phyloP scores from a whole-genome alignment of 78 protist species.

The Guillardia theta region DNA sequence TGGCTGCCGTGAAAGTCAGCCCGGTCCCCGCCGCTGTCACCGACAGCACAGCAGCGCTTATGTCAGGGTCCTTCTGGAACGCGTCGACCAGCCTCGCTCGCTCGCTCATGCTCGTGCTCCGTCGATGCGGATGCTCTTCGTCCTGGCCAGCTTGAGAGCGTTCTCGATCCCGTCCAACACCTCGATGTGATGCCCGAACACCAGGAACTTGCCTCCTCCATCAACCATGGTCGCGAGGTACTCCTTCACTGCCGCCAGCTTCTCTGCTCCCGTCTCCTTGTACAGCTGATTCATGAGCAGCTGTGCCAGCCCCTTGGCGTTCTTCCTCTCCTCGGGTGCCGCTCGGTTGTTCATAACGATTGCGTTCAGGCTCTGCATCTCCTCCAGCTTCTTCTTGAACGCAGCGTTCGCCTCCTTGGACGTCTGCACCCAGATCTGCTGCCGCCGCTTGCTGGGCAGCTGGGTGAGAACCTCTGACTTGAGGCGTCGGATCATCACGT shows the following conservation, averaged over 20 bases:
- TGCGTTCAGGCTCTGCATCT: not conserved
- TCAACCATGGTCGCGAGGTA: not conserved
- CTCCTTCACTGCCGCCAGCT: not conserved
- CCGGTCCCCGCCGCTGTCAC: conserved; percentile 16
- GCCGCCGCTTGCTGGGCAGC: conserved; percentile 20
- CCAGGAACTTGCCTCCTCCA: conserved; percentile 6
- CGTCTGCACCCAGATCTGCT: not conserved
- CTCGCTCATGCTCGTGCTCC: not conserved
- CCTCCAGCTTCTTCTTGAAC: not conserved
- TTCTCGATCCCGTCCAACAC: not conserved
- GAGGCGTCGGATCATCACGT: conserved; percentile 14
- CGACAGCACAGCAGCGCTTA: not conserved
- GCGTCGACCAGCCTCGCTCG: not conserved
- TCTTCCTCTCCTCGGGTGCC: not conserved
- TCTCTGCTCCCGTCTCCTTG: not conserved
- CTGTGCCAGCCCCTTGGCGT: not conserved
- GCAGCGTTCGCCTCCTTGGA: not conserved
- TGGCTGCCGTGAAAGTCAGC: conserved; percentile 4
- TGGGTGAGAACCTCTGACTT: conserved; percentile 8
- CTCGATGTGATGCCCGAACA: not conserved
- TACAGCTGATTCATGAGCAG: not conserved
- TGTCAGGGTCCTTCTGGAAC: not conserved
- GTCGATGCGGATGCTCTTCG: conserved; percentile 42
- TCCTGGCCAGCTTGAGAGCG: not conserved
- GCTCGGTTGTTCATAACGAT: not conserved